These are phyloP conservation scores for Allium cepa DNA, from an alignment of 106 monocot species.

Conservation along the genomic window DNA sequence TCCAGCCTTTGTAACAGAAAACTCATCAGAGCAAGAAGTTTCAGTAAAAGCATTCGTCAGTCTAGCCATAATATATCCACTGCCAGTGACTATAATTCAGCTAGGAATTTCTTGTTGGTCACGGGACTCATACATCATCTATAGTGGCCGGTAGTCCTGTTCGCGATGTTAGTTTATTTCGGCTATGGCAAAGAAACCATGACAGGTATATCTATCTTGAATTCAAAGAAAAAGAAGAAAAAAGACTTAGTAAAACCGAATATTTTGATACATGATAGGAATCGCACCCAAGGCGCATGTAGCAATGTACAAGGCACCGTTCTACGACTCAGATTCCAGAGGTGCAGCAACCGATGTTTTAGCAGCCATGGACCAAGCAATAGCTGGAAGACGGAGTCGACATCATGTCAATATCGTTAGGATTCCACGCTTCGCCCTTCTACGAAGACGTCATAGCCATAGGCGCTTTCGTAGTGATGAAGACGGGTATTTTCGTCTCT, in stretches of 20 bases:
- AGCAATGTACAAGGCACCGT: constrained; percentile 11
- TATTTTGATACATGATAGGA: not conserved
- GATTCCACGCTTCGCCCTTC: too few relatives aligned
- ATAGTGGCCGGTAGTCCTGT: constrained; percentile 33
- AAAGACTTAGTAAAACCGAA: too few relatives aligned
- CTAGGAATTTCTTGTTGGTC: constrained; percentile 41
- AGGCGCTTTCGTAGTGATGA: constrained; percentile 32
- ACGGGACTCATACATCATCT: constrained; percentile 60
- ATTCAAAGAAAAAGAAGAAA: too few relatives aligned
- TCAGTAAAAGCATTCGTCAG: constrained; percentile 14
- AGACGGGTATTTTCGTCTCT: constrained; percentile 7
- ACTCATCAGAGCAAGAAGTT: too few relatives aligned
- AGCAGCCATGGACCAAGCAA: too few relatives aligned
- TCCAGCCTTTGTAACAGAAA: too few relatives aligned
- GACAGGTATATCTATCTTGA: too few relatives aligned
- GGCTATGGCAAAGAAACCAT: too few relatives aligned
- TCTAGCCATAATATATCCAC: not conserved
- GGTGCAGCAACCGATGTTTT: constrained; percentile 15
- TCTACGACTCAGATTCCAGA: not conserved
- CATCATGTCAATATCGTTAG: too few relatives aligned
- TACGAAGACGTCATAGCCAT: constrained; percentile 2
- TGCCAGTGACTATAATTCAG: constrained; percentile 8
- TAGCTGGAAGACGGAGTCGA: too few relatives aligned
- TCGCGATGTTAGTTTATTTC: constrained; percentile 25
- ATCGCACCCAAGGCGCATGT: too few relatives aligned